Conservation (phyloP, 1,139 yeast genomes). For the Zygosaccharomyces sapae region DNA sequence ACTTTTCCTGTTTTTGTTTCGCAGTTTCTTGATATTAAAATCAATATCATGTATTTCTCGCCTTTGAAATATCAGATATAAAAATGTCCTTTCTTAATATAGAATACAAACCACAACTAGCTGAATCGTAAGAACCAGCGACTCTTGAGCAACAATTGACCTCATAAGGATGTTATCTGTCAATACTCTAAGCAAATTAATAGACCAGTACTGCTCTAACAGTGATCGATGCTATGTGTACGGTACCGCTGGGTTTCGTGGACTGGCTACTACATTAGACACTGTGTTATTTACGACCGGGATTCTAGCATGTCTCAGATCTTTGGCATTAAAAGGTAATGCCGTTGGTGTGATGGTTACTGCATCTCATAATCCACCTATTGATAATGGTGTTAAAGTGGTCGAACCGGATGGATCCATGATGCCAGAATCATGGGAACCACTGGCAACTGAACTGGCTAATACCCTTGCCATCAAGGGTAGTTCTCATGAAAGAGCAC, state of each 20-base stretch:
- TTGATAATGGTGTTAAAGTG: conserved; percentile 92
- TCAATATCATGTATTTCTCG: background rate
- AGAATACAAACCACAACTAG: background rate
- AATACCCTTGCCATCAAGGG: conserved; percentile 46
- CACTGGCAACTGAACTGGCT: conserved; percentile 73
- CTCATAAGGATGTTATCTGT: conserved; percentile 6
- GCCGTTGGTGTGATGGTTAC: conserved; percentile 92
- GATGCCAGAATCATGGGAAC: conserved; percentile 85
- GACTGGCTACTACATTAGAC: conserved; percentile 65
- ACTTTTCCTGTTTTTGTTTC: background rate
- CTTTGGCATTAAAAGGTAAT: conserved; percentile 62
- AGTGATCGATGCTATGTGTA: conserved; percentile 51
- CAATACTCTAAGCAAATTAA: conserved; percentile 10
- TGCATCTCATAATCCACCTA: conserved; percentile 95
- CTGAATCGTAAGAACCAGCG: background rate
- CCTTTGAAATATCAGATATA: background rate
- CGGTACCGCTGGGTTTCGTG: conserved; percentile 97
- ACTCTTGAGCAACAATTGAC: background rate
- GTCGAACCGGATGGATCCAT: conserved; percentile 93
- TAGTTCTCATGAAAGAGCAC: conserved; percentile 5
- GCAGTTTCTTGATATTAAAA: background rate
- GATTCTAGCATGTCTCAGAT: conserved; percentile 73
- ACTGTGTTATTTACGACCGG: conserved; percentile 86
- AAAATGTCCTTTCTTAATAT: background rate
- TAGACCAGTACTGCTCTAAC: conserved; percentile 31